phyloP scores from a whole-genome alignment of 2,329 filamentous ascomycete genomes.

The Cercospora sojina region DNA sequence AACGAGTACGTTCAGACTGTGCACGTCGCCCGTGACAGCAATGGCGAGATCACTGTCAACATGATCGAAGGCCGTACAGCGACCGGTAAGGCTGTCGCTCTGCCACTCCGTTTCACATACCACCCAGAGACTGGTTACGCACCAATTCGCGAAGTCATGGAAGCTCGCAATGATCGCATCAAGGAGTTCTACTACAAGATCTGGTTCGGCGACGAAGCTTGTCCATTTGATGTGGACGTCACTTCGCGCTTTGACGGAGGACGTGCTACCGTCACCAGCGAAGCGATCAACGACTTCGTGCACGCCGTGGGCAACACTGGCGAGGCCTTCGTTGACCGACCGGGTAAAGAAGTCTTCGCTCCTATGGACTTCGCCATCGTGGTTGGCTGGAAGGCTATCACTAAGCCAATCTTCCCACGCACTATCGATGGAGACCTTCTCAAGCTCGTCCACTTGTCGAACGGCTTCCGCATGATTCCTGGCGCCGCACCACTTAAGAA shows the following conservation, averaged over 20 bases:
- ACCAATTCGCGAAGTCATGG: constrained; percentile 97
- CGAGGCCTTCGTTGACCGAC: constrained; percentile 93
- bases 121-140: constrained; percentile 94
- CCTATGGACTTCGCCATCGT: constrained; percentile 79
- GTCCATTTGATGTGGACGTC: constrained; percentile 81
- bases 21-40: constrained; percentile 72
- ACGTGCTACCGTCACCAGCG: constrained; percentile 77
- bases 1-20: constrained; percentile 87
- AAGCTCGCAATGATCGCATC: constrained; percentile 92
- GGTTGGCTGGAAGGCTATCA: constrained; percentile 76
- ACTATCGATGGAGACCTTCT: constrained; percentile 94
- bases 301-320: constrained; percentile 97
- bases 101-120: constrained; percentile 88
- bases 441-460: constrained; percentile 94
- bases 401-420: constrained; percentile 96
- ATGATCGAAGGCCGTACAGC: constrained; percentile 93
- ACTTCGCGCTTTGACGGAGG: constrained; percentile 90
- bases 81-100: constrained; percentile 73
- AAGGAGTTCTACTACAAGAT: constrained; percentile 99
- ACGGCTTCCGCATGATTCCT: constrained; percentile 96
- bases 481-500: constrained; percentile 94
- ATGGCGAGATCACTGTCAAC: constrained; percentile 80
- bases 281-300: constrained; percentile 98
- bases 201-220: constrained; percentile 87
- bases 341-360: constrained; percentile 88